phyloP scores from a whole-genome alignment of 441 rosid species.

The Pelargonium myrrhifolium region DNA sequence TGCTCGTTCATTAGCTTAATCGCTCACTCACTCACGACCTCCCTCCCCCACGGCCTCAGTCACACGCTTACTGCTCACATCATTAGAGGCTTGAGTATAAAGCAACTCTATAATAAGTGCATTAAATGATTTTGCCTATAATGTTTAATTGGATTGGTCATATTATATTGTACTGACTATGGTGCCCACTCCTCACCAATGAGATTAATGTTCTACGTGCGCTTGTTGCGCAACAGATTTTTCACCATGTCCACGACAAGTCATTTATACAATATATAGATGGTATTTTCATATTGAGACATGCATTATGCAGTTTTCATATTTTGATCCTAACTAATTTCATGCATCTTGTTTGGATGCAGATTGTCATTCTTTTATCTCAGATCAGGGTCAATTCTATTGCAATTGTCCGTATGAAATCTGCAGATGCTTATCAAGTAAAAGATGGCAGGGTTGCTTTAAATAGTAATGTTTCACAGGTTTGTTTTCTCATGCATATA shows the following conservation, averaged over 20 bases:
- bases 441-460: constrained; percentile 28
- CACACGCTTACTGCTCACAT: no score
- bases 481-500: constrained; percentile 28
- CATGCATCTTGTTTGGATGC: constrained; percentile 27
- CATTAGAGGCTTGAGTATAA: neutral
- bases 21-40: no score
- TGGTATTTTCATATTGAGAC: neutral
- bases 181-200: neutral
- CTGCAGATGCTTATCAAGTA: constrained; percentile 31
- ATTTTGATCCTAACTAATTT: neutral
- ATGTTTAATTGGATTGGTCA: neutral
- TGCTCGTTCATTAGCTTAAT: no score
- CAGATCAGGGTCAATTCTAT: constrained; percentile 79
- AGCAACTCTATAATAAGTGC: neutral
- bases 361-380: constrained; percentile 57
- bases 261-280: neutral
- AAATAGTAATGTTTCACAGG: constrained; percentile 65
- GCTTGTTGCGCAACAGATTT: neutral
- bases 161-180: neutral
- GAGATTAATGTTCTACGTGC: neutral
- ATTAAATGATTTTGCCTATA: neutral
- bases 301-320: neutral
- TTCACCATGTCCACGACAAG: neutral
- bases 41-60: no score
- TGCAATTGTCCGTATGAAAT: constrained; percentile 66